Base-by-base conservation (phyloP, 176 grass and related monocot species). In the Raddia guianensis region DNA sequence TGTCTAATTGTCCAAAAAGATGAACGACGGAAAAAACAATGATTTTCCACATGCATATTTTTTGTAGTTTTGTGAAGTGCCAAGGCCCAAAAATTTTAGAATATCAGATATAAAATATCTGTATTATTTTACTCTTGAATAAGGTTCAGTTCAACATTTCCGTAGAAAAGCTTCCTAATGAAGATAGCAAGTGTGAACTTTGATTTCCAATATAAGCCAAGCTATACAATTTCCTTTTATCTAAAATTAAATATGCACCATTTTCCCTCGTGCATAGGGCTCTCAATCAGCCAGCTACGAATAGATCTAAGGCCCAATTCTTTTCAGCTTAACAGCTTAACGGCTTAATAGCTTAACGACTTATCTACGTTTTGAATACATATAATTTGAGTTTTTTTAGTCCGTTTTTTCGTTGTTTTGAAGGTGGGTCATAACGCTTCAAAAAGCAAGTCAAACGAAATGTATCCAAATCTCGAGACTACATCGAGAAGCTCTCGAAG, bases 101-200 rank as follows among this genome's bases (percentile, higher is more conserved):
- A 76, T 8, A 20, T 61, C 55, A 80, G 45, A 51, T 68, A 43
- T 63, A 11, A 80, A 47, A 12, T 80, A 42, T 52, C 8, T 50
- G 49, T 27, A 27, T 50, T 12, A 50, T 50, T 50, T 50, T 50
- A 0, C 16, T 8, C 53, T 7, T 55, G 14, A 5, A 55, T 6
- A 55, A 6, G 15, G 53, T 55, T 55, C 53, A 2, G 5, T 55
- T 55, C 53, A 15, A 55, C 5, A 55, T 0, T 55, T 55, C 53
- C 6, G 10, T 70, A 27, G 44, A 21, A 72, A 78, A 9, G 33
- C 52, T 78, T 52, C 47, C 1, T 16, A 20, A 33, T 66, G 49
- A 78, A 49, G 45, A 43, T 19, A 54, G 35, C 21, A 81, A 81
- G 49, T 70, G 66, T 40, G 37, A 40, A 40, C 37, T 40, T 40